phyloP scores from a whole-genome alignment of 1,139 yeast genomes.

The Zygosaccharomyces sapae region DNA sequence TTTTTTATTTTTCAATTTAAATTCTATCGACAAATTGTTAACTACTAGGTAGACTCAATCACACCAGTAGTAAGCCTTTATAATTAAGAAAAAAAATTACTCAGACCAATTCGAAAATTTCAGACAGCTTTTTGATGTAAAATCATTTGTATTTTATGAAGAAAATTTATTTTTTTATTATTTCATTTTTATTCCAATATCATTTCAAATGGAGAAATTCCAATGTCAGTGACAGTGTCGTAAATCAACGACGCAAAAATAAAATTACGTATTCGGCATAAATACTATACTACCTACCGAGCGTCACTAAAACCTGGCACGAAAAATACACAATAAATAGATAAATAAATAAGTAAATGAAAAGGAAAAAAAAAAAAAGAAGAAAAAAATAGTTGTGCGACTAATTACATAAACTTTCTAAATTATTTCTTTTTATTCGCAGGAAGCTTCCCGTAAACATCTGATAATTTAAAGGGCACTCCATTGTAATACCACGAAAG shows the following conservation, averaged over 20 bases:
- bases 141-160: background rate
- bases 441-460: conserved; percentile 11
- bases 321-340: background rate
- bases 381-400: background rate
- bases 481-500: conserved; percentile 32
- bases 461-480: conserved; percentile 27
- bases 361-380: conserved; percentile 4
- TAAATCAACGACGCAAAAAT: conserved; percentile 7
- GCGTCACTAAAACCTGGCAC: conserved; percentile 5
- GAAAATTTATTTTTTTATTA: background rate
- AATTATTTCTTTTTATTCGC: conserved; percentile 1
- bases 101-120: background rate
- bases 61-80: background rate
- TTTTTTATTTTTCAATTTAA: background rate
- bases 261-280: too few species aligned
- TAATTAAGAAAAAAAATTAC: too few species aligned
- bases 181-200: background rate
- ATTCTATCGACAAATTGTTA: too few species aligned
- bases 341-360: conserved; percentile 2
- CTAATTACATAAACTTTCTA: too few species aligned
- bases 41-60: background rate
- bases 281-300: too few species aligned
- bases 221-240: background rate
- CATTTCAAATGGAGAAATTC: background rate
- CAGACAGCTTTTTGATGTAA: too few species aligned